Evolutionary conservation across 495 filamentous ascomycete species (phyloP).

Genomic region (Cudoniella acicularis): DNA sequence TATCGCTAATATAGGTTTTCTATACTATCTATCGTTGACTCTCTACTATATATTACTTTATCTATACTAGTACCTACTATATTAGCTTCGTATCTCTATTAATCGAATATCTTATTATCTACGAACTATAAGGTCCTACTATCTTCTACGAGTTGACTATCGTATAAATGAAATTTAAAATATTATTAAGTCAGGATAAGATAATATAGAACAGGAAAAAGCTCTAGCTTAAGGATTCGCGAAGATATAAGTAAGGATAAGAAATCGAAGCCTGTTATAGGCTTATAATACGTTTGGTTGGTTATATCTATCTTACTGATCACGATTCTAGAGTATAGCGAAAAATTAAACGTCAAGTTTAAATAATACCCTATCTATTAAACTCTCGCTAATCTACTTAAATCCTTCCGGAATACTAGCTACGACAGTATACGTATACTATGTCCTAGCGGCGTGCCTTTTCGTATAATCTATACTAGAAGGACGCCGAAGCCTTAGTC

Average conservation of each 20-base stretch:
- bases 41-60: slow-evolving; percentile 16
- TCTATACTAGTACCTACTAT: slow-evolving; percentile 13
- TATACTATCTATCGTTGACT: slow-evolving; percentile 13
- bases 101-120: slow-evolving; percentile 17
- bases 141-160: slow-evolving; percentile 19
- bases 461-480: slow-evolving; percentile 14
- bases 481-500: slow-evolving; percentile 17
- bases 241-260: slow-evolving; percentile 20
- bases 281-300: slow-evolving; percentile 16
- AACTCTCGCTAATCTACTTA: slow-evolving; percentile 16
- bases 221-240: slow-evolving; percentile 14
- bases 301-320: slow-evolving; percentile 15
- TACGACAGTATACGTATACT: slow-evolving; percentile 14
- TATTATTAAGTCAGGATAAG: slow-evolving; percentile 21
- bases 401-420: slow-evolving; percentile 13
- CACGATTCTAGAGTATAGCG: slow-evolving; percentile 12
- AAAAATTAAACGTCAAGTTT: slow-evolving; percentile 15
- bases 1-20: slow-evolving; percentile 9
- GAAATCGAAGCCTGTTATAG: slow-evolving; percentile 13
- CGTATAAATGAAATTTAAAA: slow-evolving; percentile 20
- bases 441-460: slow-evolving; percentile 17
- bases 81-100: slow-evolving; percentile 11
- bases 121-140: slow-evolving; percentile 15
- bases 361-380: too few species aligned
- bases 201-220: slow-evolving; percentile 20